These are phyloP conservation scores for Ascocoryne sarcoides DNA, from an alignment of 2,329 filamentous ascomycete genomes.

Conservation along the genomic window DNA sequence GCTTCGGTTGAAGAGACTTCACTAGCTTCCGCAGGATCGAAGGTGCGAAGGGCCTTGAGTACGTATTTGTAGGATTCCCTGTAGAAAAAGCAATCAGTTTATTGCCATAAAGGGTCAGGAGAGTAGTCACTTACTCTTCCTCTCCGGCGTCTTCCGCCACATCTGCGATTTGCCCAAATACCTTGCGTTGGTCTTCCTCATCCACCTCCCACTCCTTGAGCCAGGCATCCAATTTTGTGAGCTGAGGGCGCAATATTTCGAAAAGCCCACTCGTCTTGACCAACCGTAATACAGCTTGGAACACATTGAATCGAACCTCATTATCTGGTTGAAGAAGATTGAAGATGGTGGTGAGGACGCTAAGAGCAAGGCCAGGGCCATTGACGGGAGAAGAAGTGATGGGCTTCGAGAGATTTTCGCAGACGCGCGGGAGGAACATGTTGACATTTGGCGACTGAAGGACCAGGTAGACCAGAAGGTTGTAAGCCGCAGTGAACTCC, in stretches of 20 bases:
- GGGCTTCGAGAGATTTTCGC: constrained; percentile 80
- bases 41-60: constrained; percentile 52
- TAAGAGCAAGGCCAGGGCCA: constrained; percentile 77
- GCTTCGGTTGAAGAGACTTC: constrained; percentile 51
- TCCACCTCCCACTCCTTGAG: constrained; percentile 74
- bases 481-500: constrained; percentile 93
- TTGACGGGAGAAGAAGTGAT: constrained; percentile 79
- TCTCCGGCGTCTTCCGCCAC: constrained; percentile 72
- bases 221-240: constrained; percentile 78
- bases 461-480: constrained; percentile 89
- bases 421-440: constrained; percentile 80
- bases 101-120: no score
- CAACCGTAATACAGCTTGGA: constrained; percentile 79
- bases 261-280: constrained; percentile 69
- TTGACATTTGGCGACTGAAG: constrained; percentile 77
- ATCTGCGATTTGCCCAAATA: constrained; percentile 77
- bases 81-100: constrained; percentile 20
- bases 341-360: constrained; percentile 90
- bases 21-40: constrained; percentile 46
- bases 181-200: constrained; percentile 72
- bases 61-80: constrained; percentile 59
- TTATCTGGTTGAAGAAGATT: constrained; percentile 76
- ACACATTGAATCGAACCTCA: constrained; percentile 79
- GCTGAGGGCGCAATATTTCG: constrained; percentile 73
- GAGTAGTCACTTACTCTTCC: constrained; percentile 53